Conservation (phyloP, 176 grass and related monocot species). For the Alopecurus myosuroides region DNA sequence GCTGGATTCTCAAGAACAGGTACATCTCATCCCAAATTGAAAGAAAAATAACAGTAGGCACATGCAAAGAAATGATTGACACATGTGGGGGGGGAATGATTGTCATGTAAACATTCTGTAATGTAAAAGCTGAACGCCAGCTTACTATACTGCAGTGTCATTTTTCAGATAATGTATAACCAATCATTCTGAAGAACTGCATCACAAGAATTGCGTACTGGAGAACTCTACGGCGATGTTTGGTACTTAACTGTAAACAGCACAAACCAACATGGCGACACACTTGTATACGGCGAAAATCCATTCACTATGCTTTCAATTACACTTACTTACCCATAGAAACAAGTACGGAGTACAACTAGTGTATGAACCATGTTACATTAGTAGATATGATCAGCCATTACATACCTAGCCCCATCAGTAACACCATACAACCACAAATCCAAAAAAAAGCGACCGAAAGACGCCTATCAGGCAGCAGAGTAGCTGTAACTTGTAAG, state of each 20-base stretch:
- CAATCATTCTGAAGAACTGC: background rate
- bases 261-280: background rate
- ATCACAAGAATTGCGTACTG: background rate
- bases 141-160: background rate
- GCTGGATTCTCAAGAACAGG: background rate
- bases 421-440: background rate
- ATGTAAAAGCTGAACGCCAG: background rate
- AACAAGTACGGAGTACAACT: background rate
- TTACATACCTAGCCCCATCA: background rate
- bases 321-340: background rate
- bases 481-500: conserved; percentile 1
- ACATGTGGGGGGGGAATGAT: background rate
- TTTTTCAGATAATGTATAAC: background rate
- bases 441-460: background rate
- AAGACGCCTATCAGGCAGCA: background rate
- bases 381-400: background rate
- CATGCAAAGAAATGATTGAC: background rate
- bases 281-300: background rate
- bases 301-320: background rate
- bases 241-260: background rate
- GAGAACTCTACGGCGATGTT: background rate
- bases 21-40: background rate
- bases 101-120: background rate
- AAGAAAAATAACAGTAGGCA: background rate
- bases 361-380: background rate